These are phyloP conservation scores for Avicennia marina DNA, from an alignment of 257 asterid species.

Conservation along the genomic window DNA sequence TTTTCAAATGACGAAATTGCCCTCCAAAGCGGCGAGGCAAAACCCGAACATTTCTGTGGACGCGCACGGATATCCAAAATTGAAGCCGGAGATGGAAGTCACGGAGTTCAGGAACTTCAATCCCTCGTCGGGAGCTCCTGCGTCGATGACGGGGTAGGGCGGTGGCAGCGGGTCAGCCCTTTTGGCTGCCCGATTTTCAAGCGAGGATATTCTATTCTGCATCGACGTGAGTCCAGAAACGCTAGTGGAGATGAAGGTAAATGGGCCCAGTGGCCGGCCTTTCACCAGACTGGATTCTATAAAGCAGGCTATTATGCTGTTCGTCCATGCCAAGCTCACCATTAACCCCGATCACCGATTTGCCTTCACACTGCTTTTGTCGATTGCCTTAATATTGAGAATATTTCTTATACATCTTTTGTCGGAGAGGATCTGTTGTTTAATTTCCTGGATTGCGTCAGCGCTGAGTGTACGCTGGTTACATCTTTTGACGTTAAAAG, in stretches of 20 bases:
- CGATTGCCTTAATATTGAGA: too few relatives aligned
- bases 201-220: conserved; percentile 88
- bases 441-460: too few relatives aligned
- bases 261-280: conserved; percentile 69
- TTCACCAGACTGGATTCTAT: conserved; percentile 73
- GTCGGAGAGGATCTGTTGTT: too few relatives aligned
- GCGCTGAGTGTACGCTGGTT: too few relatives aligned
- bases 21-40: too few relatives aligned
- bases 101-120: conserved; percentile 32
- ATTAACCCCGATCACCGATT: conserved; percentile 88
- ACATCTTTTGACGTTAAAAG: too few relatives aligned
- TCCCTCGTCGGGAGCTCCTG: conserved; percentile 20
- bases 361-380: too few relatives aligned
- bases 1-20: too few relatives aligned
- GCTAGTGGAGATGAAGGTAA: conserved; percentile 67
- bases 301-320: conserved; percentile 74
- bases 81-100: too few relatives aligned
- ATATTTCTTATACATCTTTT: too few relatives aligned
- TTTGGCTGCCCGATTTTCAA: conserved; percentile 38
- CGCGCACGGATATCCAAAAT: too few relatives aligned
- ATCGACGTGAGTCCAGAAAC: conserved; percentile 82
- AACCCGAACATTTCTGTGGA: too few relatives aligned
- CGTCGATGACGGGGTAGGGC: conserved; percentile 16
- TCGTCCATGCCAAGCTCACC: conserved; percentile 76
- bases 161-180: conserved; percentile 33